phyloP scores from a whole-genome alignment of 208 protist species.

The Angomonas desouzai region DNA sequence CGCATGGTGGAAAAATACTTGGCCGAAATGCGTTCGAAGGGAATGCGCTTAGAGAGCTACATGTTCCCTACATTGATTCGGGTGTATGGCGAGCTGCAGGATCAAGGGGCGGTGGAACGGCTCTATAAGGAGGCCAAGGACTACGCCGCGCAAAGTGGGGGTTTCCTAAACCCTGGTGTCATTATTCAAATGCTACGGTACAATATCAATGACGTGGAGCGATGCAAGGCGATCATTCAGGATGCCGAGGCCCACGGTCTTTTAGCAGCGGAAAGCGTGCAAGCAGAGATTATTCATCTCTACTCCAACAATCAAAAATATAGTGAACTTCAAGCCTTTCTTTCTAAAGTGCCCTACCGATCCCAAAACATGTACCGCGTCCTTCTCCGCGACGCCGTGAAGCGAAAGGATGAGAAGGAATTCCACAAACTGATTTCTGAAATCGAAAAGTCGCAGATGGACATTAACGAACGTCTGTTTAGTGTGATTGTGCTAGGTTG shows the following conservation, averaged over 20 bases:
- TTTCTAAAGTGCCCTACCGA: slow-evolving; percentile 55
- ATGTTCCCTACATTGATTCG: slow-evolving; percentile 88
- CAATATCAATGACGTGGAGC: slow-evolving; percentile 39
- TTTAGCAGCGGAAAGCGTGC: slow-evolving; percentile 60
- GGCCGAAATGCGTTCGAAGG: slow-evolving; percentile 69
- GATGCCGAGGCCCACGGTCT: slow-evolving; percentile 72
- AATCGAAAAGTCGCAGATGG: slow-evolving; percentile 33
- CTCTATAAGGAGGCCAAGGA: slow-evolving; percentile 75
- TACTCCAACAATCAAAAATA: slow-evolving; percentile 47
- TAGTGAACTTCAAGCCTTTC: slow-evolving; percentile 41
- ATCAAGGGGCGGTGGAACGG: slow-evolving; percentile 49
- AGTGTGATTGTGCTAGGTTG: slow-evolving; percentile 67
- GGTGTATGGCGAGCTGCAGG: slow-evolving; percentile 74
- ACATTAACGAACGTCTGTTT: slow-evolving; percentile 74
- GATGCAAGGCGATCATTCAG: slow-evolving; percentile 48
- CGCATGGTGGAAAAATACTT: slow-evolving; percentile 85
- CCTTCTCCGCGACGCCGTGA: slow-evolving; percentile 68
- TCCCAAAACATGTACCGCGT: slow-evolving; percentile 72
- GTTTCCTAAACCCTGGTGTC: slow-evolving; percentile 40
- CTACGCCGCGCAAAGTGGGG: slow-evolving; percentile 34
- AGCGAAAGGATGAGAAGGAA: slow-evolving; percentile 36
- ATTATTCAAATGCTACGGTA: slow-evolving; percentile 66
- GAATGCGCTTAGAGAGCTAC: slow-evolving; percentile 68
- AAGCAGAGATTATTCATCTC: slow-evolving; percentile 70
- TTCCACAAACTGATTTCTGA: slow-evolving; percentile 60